Evolutionary conservation across 2,329 filamentous ascomycete genomes (phyloP), one percentile per base, ranked within the genome.

Genomic region (Ceratocystis papillata): DNA sequence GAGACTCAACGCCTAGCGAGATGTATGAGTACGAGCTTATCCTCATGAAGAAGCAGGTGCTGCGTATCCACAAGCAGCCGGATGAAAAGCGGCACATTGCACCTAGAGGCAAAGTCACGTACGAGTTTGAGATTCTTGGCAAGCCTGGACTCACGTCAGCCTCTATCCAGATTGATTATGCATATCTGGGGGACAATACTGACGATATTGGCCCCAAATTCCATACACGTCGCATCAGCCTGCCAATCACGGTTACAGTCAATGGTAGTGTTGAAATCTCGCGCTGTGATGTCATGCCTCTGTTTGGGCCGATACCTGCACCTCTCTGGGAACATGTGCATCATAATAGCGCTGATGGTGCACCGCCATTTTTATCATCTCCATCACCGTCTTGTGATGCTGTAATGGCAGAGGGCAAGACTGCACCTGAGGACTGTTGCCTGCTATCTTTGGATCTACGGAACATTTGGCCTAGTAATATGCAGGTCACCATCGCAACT

Each of bases 251-350:
- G 0, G 83, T 96, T 17, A 96, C 93, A 4, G 93, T 97, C 61
- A 96, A 96, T 72, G 89, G 91, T 2, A 94, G 90, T 72, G 81
- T 96, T 30, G 90, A 96, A 72, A 79, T 96, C 8, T 81, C 86
- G 44, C 83, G 90, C 46, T 85, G 92, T 69, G 92, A 96, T 72
- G 80, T 95, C 20, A 75, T 94, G 44, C 86, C 90, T 0, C 81
- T 96, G 10, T 84, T 84, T 61, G 82, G 84, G 10, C 79, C 83
- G 62, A 83, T 94, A 64, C 87, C 87, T 1, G 74, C 73, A 37
- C 77, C 80, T 2, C 73, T 87, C 0, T 90, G 88, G 84, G 72
- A 75, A 64, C 77, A 77, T 2, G 72, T 79, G 20, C 73, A 57
- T 15, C 1, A 15, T 41, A 4, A 41, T 15, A 41, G 37, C 37